A percentile compares a stretch with the other conserved stretches of the same genome.
These are phyloP conservation scores for Petunia axillaris DNA, from an alignment of 257 asterid genomes.

Conservation along the genomic window DNA sequence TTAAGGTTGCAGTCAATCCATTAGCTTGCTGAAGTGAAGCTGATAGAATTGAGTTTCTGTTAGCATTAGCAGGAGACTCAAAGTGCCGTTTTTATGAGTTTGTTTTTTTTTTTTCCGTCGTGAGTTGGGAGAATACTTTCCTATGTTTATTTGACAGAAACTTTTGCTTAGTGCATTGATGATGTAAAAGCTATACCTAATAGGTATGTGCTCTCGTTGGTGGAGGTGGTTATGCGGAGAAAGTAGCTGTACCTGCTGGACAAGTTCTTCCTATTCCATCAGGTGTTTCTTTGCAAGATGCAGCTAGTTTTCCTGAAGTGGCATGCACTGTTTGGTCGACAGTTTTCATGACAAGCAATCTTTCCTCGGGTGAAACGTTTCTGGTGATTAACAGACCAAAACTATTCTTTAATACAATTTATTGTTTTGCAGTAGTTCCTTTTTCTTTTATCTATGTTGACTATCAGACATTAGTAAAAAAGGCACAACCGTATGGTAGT, in stretches of 20 bases:
- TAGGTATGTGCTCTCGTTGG: constrained; percentile 94
- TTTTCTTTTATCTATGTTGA: not conserved
- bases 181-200: not conserved
- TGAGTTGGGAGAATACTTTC: not conserved
- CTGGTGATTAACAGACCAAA: constrained; percentile 53
- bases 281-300: constrained; percentile 83
- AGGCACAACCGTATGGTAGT: not conserved
- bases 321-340: constrained; percentile 99
- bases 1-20: not conserved
- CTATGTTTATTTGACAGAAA: not conserved
- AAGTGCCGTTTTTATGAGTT: not conserved
- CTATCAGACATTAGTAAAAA: not conserved
- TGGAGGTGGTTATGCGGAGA: constrained; percentile 98
- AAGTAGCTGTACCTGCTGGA: constrained; percentile 78
- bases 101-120: not conserved
- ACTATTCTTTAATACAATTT: not conserved
- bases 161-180: not conserved
- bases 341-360: constrained; percentile 81
- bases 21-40: not conserved
- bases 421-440: constrained; percentile 12
- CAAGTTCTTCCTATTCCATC: constrained; percentile 90
- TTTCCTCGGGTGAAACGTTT: constrained; percentile 75
- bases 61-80: not conserved
- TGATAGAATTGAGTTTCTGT: not conserved
- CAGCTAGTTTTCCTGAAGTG: constrained; percentile 95